Conservation (phyloP, 129 eudicot genomes). For the Lonicera japonica region DNA sequence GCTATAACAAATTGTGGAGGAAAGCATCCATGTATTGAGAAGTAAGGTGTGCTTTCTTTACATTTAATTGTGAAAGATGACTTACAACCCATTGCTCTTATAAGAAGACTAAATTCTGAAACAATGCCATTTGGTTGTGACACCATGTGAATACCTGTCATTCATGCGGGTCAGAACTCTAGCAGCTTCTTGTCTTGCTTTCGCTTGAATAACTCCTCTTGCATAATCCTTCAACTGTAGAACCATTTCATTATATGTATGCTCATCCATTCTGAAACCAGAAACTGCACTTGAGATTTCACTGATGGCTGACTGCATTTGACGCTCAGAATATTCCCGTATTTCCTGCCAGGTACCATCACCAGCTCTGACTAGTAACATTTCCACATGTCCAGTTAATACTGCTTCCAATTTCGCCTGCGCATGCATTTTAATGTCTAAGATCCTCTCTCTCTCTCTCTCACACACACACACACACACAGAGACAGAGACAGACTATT, state of each 20-base stretch:
- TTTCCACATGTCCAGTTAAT: conserved; percentile 69
- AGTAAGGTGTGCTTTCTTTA: too few relatives aligned
- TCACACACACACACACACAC: too few relatives aligned
- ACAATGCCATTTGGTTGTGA: background rate
- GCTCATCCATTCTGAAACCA: conserved; percentile 67
- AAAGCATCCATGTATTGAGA: too few relatives aligned
- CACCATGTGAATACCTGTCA: conserved; percentile 46
- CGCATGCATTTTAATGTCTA: conserved; percentile 3
- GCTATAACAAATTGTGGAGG: too few relatives aligned
- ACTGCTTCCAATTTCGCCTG: conserved; percentile 70
- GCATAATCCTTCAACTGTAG: conserved; percentile 55
- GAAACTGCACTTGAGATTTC: conserved; percentile 71
- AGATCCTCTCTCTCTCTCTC: too few relatives aligned
- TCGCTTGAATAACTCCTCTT: conserved; percentile 69
- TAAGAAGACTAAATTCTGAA: background rate
- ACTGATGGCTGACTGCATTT: conserved; percentile 51
- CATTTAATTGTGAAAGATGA: background rate
- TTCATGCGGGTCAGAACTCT: conserved; percentile 84
- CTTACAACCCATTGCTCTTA: too few relatives aligned
- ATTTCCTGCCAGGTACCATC: conserved; percentile 92
- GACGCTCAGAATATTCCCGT: conserved; percentile 69
- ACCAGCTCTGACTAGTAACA: conserved; percentile 74
- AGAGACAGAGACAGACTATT: too few relatives aligned
- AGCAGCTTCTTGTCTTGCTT: conserved; percentile 84
- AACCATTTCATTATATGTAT: conserved; percentile 55